Base-by-base conservation (phyloP, 2,329 filamentous ascomycete genomes). In the Nannizziopsis arthrosporioides region DNA sequence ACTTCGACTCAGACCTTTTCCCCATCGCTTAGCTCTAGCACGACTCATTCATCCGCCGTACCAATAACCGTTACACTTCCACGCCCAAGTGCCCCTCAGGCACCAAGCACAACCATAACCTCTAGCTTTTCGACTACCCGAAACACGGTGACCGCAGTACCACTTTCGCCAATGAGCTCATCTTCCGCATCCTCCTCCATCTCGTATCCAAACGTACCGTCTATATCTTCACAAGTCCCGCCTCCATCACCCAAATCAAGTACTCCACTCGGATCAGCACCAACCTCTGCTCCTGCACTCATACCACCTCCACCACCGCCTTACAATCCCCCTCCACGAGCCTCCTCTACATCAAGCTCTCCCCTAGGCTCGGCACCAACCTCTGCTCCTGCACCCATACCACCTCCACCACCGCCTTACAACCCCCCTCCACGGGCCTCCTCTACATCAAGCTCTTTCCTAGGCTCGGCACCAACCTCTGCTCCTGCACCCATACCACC, bases 1-100 rank as follows among this genome's bases (percentile, higher is more conserved):
- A 19, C 11, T 18, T 41, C 38, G 12, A 42, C 10, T 17, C 12
- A 17, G 17, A 34, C 38, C 17, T 41, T 37, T 27, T n/a, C 30
- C 6, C 15, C 8, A 15, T 42, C n/a, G 27, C 42, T 38, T 3
- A 12, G 17, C 27, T 37, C 45, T 19, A 27, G 7, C 17, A 7
- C 18, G 7, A 8, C 5, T 6, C 38, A 37, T 42, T 38, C 45
- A 8, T 27, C 45, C 7, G 31, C 36, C 38, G 18, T 36, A 12
- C 37, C 45, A 27, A 41, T 42, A 34, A 42, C 37, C n/a, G 22
- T 34, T 12, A 47, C 38, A 2, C 17, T 47, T 31, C 45, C 45
- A 14, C 27, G 10, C 5, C 12, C 44, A 6, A 22, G 37, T 12
- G 3, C 5, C n/a, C 19, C 38, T n/a, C n/a, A 36, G 14, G 27